phyloP scores from a whole-genome alignment of 345 rosid genomes.

The Geranium rotundifolium region DNA sequence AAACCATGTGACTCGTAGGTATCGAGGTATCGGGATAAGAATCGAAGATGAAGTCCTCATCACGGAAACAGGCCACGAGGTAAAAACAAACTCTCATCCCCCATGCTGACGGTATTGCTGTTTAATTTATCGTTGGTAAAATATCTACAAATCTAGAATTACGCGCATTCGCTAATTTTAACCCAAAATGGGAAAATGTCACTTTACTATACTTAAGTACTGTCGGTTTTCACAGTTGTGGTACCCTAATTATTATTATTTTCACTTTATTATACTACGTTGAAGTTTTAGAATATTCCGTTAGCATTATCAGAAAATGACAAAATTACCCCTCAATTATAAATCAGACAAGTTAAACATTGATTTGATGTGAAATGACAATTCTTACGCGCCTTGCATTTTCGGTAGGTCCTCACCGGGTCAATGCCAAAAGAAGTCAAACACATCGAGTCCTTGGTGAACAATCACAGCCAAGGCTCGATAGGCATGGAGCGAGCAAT shows the following conservation, averaged over 20 bases:
- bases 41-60: slow-evolving; percentile 94
- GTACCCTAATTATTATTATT: no score
- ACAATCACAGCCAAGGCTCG: slow-evolving; percentile 29
- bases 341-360: no score
- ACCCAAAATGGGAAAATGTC: neutral
- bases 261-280: no score
- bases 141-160: no score
- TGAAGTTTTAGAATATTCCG: no score
- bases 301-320: no score
- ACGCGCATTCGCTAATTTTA: neutral
- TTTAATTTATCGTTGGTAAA: no score
- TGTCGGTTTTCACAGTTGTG: neutral
- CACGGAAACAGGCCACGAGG: slow-evolving; percentile 86
- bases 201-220: neutral
- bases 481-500: neutral
- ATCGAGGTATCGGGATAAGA: slow-evolving; percentile 75
- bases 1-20: slow-evolving; percentile 27
- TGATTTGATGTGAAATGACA: no score
- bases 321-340: no score
- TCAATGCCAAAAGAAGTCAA: slow-evolving; percentile 89
- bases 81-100: slow-evolving; percentile 9
- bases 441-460: slow-evolving; percentile 65
- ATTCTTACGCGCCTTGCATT: no score
- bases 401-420: slow-evolving; percentile 70
- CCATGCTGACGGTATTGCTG: no score